Evolutionary conservation across 2,329 filamentous ascomycete species (phyloP).

Genomic region (Cadophora malorum): DNA sequence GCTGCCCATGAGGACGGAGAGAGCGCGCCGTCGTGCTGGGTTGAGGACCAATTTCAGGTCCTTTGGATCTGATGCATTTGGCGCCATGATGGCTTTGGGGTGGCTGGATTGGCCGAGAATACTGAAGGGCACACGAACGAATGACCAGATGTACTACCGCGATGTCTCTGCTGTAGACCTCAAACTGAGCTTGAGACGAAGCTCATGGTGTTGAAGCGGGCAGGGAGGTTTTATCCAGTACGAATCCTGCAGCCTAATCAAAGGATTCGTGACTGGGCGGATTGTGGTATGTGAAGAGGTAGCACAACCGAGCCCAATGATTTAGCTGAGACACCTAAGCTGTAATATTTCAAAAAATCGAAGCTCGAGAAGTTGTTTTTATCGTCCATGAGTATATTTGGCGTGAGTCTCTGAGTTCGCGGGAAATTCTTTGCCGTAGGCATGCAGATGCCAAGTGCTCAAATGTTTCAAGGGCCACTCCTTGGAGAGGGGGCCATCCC

Average conservation of each 20-base stretch:
- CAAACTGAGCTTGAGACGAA: background rate
- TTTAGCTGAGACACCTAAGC: background rate
- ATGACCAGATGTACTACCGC: background rate
- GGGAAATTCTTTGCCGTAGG: background rate
- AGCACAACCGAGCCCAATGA: background rate
- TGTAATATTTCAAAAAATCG: background rate
- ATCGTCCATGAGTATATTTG: background rate
- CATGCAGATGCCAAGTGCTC: conserved; percentile 1
- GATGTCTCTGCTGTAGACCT: background rate
- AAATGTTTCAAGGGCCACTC: background rate
- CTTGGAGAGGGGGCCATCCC: too few species aligned
- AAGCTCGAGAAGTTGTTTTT: background rate
- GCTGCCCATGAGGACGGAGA: conserved; percentile 57
- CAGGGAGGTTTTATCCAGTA: background rate
- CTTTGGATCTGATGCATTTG: conserved; percentile 37
- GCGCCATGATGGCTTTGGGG: conserved; percentile 31
- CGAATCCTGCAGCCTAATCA: conserved; percentile 8
- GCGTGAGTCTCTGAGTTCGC: too few species aligned
- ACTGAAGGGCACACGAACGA: background rate
- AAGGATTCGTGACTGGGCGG: background rate
- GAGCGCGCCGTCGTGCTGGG: conserved; percentile 56
- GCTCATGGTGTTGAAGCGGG: background rate
- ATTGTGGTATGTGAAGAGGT: background rate
- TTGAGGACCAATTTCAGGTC: conserved; percentile 56
- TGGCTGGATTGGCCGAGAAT: background rate